Evolutionary conservation across 2,329 filamentous ascomycete species (phyloP).

Genomic region (Hypoxylon sp.): DNA sequence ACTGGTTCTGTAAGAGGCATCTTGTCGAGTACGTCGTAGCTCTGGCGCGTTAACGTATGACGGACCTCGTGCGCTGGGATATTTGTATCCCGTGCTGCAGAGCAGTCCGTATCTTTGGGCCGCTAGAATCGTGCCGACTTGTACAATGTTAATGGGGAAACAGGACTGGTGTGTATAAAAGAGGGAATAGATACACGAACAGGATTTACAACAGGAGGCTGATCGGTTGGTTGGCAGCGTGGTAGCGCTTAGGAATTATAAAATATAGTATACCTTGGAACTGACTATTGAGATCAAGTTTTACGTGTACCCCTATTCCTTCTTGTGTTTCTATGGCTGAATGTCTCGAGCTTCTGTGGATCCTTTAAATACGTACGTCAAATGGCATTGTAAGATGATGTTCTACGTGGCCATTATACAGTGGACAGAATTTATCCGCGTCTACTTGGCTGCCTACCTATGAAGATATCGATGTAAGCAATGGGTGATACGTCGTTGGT

Average conservation of each 20-base stretch:
- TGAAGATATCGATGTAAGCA: background rate
- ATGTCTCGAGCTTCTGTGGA: background rate
- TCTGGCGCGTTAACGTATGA: slow-evolving; percentile 18
- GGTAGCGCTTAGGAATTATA: slow-evolving; percentile 16
- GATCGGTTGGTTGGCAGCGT: slow-evolving; percentile 1
- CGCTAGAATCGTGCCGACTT: slow-evolving; percentile 32
- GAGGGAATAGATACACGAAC: slow-evolving; percentile 29
- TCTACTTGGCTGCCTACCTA: background rate
- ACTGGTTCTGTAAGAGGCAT: slow-evolving; percentile 22
- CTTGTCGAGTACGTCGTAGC: slow-evolving; percentile 39
- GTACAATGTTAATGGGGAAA: slow-evolving; percentile 20
- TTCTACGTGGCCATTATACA: background rate
- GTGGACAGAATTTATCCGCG: background rate
- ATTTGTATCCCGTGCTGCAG: slow-evolving; percentile 26
- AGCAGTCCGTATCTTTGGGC: slow-evolving; percentile 14
- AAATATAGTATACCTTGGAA: slow-evolving; percentile 29
- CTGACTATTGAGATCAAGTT: slow-evolving; percentile 15
- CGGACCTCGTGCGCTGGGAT: slow-evolving; percentile 30
- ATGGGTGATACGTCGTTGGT: background rate
- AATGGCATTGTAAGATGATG: background rate
- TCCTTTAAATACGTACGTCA: background rate
- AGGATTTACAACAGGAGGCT: slow-evolving; percentile 24
- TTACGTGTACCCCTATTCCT: background rate
- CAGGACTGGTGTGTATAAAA: slow-evolving; percentile 14
- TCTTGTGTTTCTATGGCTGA: background rate